Percentiles rank a stretch among this genome's conserved stretches.
phyloP scores from a whole-genome alignment of 192 early-diverging fungal genomes.

The Entophlyctis luteolus region DNA sequence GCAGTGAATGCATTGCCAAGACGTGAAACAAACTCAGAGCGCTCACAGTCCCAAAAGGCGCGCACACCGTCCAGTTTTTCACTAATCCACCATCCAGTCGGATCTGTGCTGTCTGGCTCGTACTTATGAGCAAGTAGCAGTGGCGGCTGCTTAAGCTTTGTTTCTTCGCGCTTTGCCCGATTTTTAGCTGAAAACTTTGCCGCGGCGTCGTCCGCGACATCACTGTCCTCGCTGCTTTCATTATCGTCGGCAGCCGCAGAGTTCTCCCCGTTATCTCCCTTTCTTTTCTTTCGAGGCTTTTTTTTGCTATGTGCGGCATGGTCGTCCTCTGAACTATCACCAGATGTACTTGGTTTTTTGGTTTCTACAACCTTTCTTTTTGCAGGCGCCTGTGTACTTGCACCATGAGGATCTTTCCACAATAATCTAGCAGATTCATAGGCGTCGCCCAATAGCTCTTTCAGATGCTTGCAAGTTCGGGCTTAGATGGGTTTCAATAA shows the following conservation, averaged over 20 bases:
- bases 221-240: slow-evolving; percentile 4
- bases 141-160: slow-evolving; percentile 2
- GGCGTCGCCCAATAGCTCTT: slow-evolving; percentile 37
- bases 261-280: slow-evolving; percentile 1
- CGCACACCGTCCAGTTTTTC: slow-evolving; percentile 74
- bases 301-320: not conserved
- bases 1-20: slow-evolving; percentile 57
- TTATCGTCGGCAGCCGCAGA: not conserved
- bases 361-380: not conserved
- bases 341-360: slow-evolving; percentile 3
- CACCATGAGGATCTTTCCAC: slow-evolving; percentile 30
- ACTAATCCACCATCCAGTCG: slow-evolving; percentile 67
- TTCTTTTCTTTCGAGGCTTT: not conserved
- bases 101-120: slow-evolving; percentile 37
- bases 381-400: not conserved
- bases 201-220: slow-evolving; percentile 21
- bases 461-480: slow-evolving; percentile 45
- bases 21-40: slow-evolving; percentile 46
- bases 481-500: slow-evolving; percentile 14
- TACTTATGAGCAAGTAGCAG: slow-evolving; percentile 31
- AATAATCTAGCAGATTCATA: slow-evolving; percentile 37
- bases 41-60: slow-evolving; percentile 56
- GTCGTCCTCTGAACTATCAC: not conserved
- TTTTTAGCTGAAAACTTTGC: slow-evolving; percentile 5
- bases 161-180: slow-evolving; percentile 35